phyloP scores from a whole-genome alignment of 495 filamentous ascomycete genomes.

The Lineolata rhizophorae region DNA sequence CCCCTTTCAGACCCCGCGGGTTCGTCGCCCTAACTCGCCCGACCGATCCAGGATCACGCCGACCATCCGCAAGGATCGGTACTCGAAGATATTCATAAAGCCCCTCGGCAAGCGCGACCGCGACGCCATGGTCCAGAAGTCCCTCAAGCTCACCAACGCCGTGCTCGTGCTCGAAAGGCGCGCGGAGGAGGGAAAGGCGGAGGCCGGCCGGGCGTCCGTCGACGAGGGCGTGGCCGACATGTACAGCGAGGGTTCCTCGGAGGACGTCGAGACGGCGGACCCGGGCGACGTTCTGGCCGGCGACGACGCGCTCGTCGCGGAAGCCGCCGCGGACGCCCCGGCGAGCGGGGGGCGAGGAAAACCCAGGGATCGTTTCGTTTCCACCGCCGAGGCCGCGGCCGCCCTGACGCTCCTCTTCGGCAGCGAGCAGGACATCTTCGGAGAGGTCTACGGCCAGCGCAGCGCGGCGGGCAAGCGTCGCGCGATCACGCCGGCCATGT shows the following conservation, averaged over 20 bases:
- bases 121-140: constrained; percentile 31
- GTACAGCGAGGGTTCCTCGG: constrained; percentile 20
- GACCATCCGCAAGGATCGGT: constrained; percentile 62
- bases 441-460: constrained; percentile 61
- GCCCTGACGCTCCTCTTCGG: constrained; percentile 62
- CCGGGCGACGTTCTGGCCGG: constrained; percentile 25
- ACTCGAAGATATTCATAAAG: constrained; percentile 82
- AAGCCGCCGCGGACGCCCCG: constrained; percentile 14
- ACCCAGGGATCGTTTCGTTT: constrained; percentile 46
- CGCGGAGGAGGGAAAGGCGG: constrained; percentile 4
- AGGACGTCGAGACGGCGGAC: constrained; percentile 20
- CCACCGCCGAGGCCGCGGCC: constrained; percentile 51
- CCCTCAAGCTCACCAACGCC: constrained; percentile 20
- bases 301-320: constrained; percentile 12
- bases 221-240: constrained; percentile 58
- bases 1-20: background rate
- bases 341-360: too few species aligned
- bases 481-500: constrained; percentile 57
- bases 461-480: constrained; percentile 27
- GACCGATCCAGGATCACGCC: constrained; percentile 20
- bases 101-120: constrained; percentile 45
- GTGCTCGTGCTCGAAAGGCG: constrained; percentile 17
- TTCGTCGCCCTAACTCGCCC: background rate
- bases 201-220: constrained; percentile 10
- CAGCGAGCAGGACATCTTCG: constrained; percentile 60